phyloP scores from a whole-genome alignment of 306 rosid genomes.

The Cicer pinnatifidum region DNA sequence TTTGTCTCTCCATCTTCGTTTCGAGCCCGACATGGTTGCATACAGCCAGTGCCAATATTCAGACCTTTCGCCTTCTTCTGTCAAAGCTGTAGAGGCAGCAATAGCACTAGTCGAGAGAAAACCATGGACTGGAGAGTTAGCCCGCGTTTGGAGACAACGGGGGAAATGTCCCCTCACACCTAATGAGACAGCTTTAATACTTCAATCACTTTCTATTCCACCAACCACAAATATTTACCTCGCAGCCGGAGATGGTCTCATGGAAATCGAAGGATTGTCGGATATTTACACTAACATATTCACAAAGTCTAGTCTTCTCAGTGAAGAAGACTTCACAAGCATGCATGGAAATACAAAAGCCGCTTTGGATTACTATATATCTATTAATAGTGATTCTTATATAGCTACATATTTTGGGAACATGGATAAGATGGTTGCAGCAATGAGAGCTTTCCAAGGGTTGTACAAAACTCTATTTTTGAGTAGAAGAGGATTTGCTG shows the following conservation, averaged over 20 bases:
- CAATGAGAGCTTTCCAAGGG: slow-evolving; percentile 83
- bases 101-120: slow-evolving; percentile 73
- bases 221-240: slow-evolving; percentile 76
- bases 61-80: slow-evolving; percentile 64
- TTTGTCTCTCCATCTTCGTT: slow-evolving; percentile 89
- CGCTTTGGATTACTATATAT: slow-evolving; percentile 86
- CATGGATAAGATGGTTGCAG: slow-evolving; percentile 98
- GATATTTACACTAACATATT: slow-evolving; percentile 62
- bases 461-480: slow-evolving; percentile 74
- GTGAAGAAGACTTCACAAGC: slow-evolving; percentile 72
- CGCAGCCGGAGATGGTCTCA: slow-evolving; percentile 92
- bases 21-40: slow-evolving; percentile 96
- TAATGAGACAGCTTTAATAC: slow-evolving; percentile 79
- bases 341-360: slow-evolving; percentile 99
- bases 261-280: slow-evolving; percentile 82
- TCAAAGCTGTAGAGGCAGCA: slow-evolving; percentile 71
- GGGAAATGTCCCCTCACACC: slow-evolving; percentile 95
- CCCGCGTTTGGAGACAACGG: slow-evolving; percentile 74
- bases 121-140: slow-evolving; percentile 88
- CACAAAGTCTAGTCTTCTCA: slow-evolving; percentile 82
- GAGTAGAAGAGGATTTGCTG: slow-evolving; percentile 80
- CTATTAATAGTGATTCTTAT: slow-evolving; percentile 85
- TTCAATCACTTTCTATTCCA: slow-evolving; percentile 73
- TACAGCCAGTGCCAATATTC: slow-evolving; percentile 86
- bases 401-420: slow-evolving; percentile 89